phyloP scores from a whole-genome alignment of 805 yeast species.

The Metschnikowia noctiluminum region DNA sequence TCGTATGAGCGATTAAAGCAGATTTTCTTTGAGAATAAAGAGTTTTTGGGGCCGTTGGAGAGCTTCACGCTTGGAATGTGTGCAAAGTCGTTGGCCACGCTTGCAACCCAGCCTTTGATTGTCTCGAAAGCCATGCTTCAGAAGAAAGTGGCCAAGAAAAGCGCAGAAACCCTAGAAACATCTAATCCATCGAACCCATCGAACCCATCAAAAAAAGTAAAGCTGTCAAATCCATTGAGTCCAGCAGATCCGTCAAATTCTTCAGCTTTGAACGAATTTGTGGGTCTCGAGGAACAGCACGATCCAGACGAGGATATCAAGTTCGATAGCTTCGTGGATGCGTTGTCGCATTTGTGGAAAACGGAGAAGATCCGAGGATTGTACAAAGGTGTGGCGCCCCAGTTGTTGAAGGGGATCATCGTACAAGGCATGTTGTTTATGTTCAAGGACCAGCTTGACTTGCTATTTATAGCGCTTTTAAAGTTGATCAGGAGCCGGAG shows the following conservation, averaged over 20 bases:
- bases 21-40: conserved; percentile 41
- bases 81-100: conserved; percentile 76
- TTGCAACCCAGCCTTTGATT: conserved; percentile 80
- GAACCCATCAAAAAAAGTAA: no score
- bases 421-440: conserved; percentile 83
- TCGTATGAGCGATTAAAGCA: conserved; percentile 66
- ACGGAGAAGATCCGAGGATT: conserved; percentile 64
- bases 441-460: conserved; percentile 68
- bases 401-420: conserved; percentile 72
- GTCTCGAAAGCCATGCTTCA: conserved; percentile 83
- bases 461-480: conserved; percentile 35
- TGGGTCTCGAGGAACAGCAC: conserved; percentile 25
- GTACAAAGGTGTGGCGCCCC: conserved; percentile 82
- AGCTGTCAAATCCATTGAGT: neutral
- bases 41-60: conserved; percentile 55
- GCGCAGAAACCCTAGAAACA: no score
- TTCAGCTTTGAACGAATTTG: neutral
- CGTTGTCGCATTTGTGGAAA: conserved; percentile 54
- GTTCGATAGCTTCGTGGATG: conserved; percentile 60
- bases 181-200: no score
- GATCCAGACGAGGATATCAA: conserved; percentile 38
- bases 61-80: conserved; percentile 73
- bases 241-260: neutral
- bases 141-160: conserved; percentile 26
- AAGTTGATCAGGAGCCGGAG: conserved; percentile 21